Percentiles rank a stretch among this genome's conserved stretches.
Conservation (phyloP, 352 stramenopile genomes). For the Globisporangium cylindrosporum region DNA sequence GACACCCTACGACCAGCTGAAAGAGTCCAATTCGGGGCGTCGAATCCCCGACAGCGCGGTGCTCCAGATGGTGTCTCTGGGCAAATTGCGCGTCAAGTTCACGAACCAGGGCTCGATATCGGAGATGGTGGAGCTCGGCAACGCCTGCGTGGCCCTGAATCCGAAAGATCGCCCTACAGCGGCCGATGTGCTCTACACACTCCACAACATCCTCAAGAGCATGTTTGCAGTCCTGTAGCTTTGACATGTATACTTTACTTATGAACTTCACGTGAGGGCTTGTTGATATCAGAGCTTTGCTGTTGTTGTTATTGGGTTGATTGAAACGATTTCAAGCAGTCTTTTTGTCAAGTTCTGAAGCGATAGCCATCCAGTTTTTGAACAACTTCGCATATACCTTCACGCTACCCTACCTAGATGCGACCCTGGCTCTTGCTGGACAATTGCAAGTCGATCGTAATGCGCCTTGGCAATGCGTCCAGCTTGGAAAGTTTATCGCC, state of each 20-base stretch:
- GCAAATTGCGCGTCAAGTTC: neutral
- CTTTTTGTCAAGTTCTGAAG: neutral
- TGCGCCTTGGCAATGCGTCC: no score
- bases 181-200: neutral
- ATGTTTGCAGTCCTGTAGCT: neutral
- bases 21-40: neutral
- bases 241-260: no score
- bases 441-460: no score
- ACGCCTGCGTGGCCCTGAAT: neutral
- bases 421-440: no score
- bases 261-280: no score
- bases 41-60: neutral
- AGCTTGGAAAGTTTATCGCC: no score
- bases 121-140: neutral
- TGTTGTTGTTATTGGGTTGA: no score
- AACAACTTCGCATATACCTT: no score
- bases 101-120: neutral
- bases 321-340: no score
- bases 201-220: conserved; percentile 5
- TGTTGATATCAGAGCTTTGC: no score
- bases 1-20: conserved; percentile 22
- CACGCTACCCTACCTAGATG: no score
- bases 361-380: no score
- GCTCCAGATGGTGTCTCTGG: neutral
- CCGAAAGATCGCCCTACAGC: neutral